Evolutionary conservation across 805 yeast genomes (phyloP).

Genomic region (Ogataea nonfermentans): DNA sequence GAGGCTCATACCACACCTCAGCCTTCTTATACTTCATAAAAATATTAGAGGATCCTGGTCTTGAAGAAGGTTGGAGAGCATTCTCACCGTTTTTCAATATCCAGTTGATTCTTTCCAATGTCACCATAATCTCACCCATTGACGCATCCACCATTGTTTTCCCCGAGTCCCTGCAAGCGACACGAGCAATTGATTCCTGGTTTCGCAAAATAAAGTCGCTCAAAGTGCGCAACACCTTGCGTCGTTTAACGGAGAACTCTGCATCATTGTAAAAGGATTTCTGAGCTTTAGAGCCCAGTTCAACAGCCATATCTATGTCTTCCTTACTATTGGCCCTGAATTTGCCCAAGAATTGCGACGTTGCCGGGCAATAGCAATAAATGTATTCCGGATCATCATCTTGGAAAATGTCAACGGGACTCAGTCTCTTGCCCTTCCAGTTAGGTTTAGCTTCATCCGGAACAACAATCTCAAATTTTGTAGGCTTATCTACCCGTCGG

Average conservation of each 20-base stretch:
- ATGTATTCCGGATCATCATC: constrained; percentile 64
- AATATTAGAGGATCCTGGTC: constrained; percentile 86
- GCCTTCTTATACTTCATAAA: constrained; percentile 90
- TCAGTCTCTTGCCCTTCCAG: constrained; percentile 85
- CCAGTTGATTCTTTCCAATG: constrained; percentile 93
- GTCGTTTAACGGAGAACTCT: constrained; percentile 54
- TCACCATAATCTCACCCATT: constrained; percentile 94
- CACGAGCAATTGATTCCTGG: constrained; percentile 83
- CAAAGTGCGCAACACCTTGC: constrained; percentile 68
- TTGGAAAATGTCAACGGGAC: constrained; percentile 57
- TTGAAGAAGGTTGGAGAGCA: constrained; percentile 62
- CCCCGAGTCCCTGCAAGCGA: constrained; percentile 96
- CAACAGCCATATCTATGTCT: constrained; percentile 69
- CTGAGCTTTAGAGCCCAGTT: constrained; percentile 55
- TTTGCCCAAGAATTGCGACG: constrained; percentile 83
- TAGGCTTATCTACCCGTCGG: constrained; percentile 33
- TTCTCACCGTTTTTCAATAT: constrained; percentile 76
- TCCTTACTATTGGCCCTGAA: constrained; percentile 59
- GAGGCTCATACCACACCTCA: constrained; percentile 89
- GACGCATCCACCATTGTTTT: constrained; percentile 95
- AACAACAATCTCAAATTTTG: constrained; percentile 51
- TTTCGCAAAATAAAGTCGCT: constrained; percentile 69
- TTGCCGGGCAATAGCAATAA: constrained; percentile 93
- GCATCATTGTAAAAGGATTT: constrained; percentile 48
- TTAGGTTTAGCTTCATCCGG: constrained; percentile 83